Conservation (phyloP, 2,329 filamentous ascomycete genomes). For the Torrubiella hemipterigena region DNA sequence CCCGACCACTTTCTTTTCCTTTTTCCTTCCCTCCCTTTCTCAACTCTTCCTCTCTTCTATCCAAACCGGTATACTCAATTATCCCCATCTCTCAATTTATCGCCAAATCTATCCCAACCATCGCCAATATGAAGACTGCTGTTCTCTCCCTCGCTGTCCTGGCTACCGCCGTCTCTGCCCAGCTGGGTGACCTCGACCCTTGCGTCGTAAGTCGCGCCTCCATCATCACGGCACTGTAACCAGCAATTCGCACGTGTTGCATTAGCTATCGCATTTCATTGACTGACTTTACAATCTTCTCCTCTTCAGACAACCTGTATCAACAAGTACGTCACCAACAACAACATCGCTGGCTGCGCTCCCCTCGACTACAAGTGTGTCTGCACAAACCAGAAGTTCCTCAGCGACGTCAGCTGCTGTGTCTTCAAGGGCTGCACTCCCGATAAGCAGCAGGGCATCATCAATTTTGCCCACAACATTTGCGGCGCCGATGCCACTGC, state of each 20-base stretch:
- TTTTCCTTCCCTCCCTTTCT: too few species aligned
- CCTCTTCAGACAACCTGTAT: conserved; percentile 17
- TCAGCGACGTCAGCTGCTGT: conserved; percentile 28
- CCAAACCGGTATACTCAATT: too few species aligned
- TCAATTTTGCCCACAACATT: conserved; percentile 23
- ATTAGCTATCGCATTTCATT: too few species aligned
- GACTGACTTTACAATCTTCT: neutral
- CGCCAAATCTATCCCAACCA: neutral
- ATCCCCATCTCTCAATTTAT: conserved; percentile 1
- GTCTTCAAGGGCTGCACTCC: conserved; percentile 20
- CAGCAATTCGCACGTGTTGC: too few species aligned
- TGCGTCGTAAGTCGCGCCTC: conserved; percentile 23
- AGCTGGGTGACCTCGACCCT: conserved; percentile 16
- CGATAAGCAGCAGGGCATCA: conserved; percentile 18
- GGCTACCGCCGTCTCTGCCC: conserved; percentile 18
- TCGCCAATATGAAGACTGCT: conserved; percentile 21
- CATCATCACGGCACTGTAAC: neutral
- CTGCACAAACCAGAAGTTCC: conserved; percentile 26
- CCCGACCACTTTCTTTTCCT: too few species aligned
- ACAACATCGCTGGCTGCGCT: conserved; percentile 23
- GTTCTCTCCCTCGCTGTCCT: conserved; percentile 18
- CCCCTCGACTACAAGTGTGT: conserved; percentile 26
- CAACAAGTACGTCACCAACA: conserved; percentile 18
- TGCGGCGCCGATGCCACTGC: conserved; percentile 21
- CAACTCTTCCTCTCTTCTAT: too few species aligned